Percentiles rank a stretch among this genome's conserved stretches.
phyloP scores from a whole-genome alignment of 148 eudicot genomes.

The Silene conica region DNA sequence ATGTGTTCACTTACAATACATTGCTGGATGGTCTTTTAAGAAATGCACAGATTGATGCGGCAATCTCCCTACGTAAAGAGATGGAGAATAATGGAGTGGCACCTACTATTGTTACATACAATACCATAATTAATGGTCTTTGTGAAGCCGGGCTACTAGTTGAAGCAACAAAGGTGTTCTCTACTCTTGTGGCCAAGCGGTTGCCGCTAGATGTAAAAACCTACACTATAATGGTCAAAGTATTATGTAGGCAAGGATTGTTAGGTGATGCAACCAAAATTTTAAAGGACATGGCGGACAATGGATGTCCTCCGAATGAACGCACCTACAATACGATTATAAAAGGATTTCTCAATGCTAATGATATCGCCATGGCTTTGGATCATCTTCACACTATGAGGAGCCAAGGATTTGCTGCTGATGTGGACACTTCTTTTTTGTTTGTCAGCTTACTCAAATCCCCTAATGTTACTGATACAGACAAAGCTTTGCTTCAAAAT shows the following conservation, averaged over 20 bases:
- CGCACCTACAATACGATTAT: constrained; percentile 17
- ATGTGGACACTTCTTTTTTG: not conserved
- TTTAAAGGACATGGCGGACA: constrained; percentile 13
- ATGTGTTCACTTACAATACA: not conserved
- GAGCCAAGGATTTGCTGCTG: not conserved
- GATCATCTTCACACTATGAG: not conserved
- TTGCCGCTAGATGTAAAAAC: not conserved
- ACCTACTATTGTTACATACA: no score
- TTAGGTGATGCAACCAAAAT: constrained; percentile 21
- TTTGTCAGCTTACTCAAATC: not conserved
- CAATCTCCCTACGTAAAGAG: no score
- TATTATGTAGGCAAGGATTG: constrained; percentile 20
- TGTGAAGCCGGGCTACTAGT: no score
- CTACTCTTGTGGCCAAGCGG: constrained; percentile 10
- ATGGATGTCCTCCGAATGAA: constrained; percentile 6
- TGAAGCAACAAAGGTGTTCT: no score
- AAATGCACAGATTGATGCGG: not conserved
- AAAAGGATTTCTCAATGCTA: not conserved
- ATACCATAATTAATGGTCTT: no score
- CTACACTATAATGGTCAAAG: not conserved
- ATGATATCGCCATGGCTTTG: not conserved
- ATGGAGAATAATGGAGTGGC: no score
- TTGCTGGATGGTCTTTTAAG: not conserved
- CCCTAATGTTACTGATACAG: not conserved
- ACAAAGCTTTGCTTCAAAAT: no score